Evolutionary conservation across 225 moss, liverwort and hornwort species (phyloP), one percentile per base, ranked within the genome.

Genomic region (Bryum argenteum): DNA sequence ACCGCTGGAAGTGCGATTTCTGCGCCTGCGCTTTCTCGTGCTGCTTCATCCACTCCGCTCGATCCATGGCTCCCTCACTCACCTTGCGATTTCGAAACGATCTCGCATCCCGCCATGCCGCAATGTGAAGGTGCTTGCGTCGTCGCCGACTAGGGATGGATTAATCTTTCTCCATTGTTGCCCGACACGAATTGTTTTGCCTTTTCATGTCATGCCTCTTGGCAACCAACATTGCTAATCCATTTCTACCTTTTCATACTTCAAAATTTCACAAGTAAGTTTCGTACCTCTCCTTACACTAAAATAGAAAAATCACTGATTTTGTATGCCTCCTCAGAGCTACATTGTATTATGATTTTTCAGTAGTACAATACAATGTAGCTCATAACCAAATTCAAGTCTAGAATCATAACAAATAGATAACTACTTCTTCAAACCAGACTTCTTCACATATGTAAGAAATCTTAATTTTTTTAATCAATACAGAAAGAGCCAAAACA

Each of bases 11-110:
- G 10, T 78, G 75, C 57, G 71, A 21, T 53, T 43, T 67, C 26
- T 71, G 78, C 14, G 45, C 24, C 17, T 72, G 75, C 5, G 64
- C 68, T 21, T 58, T 26, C 9, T 68, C 63, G 58, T 45, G 53
- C 12, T 67, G 67, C 61, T 79, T 79, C 79, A 63, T 75, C 75
- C 78, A 68, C 17, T 72, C 71, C 20, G 67, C 75, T 10, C 64
- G 53, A 11, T 79, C 79, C 79, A 83, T 72, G 26, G 8, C 40
- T 65, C 65, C 16, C 6, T 48, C 2, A 15, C 33, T 56, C 53
- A n/a, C 74, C 33, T 51, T 9, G 20, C 7, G 18, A 18, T 42
- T 58, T 11, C 1, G 7, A 8, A 52, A 23, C 11, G 70, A 42
- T 1, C 10, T 52, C 58, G 64, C 18, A 63, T 52, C 38, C 42